Percentiles rank a stretch among this genome's conserved stretches.
These are phyloP conservation scores for Akanthomyces lecanii DNA, from an alignment of 2,329 filamentous ascomycete species.

Conservation along the genomic window DNA sequence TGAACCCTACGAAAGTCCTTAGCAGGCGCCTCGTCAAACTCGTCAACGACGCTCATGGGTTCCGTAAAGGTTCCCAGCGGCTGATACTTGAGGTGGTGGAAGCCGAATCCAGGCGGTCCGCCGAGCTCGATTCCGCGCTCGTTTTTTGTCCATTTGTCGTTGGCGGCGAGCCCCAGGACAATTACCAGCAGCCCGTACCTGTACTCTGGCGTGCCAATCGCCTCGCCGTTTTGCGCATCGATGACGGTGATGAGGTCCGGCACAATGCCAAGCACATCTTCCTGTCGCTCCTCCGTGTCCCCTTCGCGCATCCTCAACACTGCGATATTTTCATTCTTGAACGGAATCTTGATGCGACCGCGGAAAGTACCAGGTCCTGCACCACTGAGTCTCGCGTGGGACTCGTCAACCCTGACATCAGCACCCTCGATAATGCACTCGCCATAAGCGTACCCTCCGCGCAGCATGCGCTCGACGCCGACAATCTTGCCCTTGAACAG, in stretches of 20 bases:
- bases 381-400: constrained; percentile 3
- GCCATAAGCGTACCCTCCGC: constrained; percentile 56
- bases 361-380: constrained; percentile 27
- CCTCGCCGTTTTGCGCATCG: constrained; percentile 53
- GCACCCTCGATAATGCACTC: constrained; percentile 52
- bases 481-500: constrained; percentile 63
- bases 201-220: constrained; percentile 54
- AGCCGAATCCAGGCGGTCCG: constrained; percentile 46
- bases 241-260: constrained; percentile 55
- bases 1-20: too few relatives aligned
- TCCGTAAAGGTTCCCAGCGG: constrained; percentile 45
- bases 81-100: constrained; percentile 44
- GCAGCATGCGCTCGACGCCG: constrained; percentile 51
- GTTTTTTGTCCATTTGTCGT: constrained; percentile 42
- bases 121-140: constrained; percentile 46
- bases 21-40: constrained; percentile 28
- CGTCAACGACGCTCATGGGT: constrained; percentile 50
- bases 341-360: constrained; percentile 59
- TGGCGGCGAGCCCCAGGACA: constrained; percentile 44
- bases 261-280: constrained; percentile 47
- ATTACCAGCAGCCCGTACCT: constrained; percentile 48
- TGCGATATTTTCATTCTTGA: constrained; percentile 72
- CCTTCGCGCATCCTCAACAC: constrained; percentile 38
- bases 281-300: constrained; percentile 34
- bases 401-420: constrained; percentile 33